These are phyloP conservation scores for Kodamaea plutei DNA, from an alignment of 1,139 yeast species.

Conservation along the genomic window DNA sequence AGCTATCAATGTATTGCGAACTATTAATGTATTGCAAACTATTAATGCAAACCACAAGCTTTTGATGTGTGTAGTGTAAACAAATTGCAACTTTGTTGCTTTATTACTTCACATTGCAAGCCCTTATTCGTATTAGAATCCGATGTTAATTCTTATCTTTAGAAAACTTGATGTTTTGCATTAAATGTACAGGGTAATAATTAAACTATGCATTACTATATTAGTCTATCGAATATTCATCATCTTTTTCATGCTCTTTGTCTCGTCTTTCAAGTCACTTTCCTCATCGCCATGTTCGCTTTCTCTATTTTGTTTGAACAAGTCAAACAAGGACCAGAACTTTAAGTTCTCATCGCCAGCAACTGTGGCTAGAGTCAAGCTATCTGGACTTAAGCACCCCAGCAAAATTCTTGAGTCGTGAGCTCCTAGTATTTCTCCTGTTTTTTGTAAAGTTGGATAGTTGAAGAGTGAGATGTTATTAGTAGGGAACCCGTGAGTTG, in stretches of 20 bases:
- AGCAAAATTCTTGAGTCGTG: conserved; percentile 87
- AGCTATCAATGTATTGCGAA: too few relatives aligned
- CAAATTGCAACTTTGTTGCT: too few relatives aligned
- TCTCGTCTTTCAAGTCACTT: conserved; percentile 14
- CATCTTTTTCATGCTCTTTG: conserved; percentile 16
- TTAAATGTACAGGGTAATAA: too few relatives aligned
- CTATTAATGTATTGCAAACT: too few relatives aligned
- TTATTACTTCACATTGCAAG: too few relatives aligned
- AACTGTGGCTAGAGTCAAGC: conserved; percentile 84
- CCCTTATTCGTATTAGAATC: too few relatives aligned
- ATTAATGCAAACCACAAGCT: too few relatives aligned
- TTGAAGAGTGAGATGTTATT: conserved; percentile 82
- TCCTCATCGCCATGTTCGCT: conserved; percentile 16
- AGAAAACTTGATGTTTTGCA: too few relatives aligned
- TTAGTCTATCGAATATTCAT: conserved; percentile 16
- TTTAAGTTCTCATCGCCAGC: conserved; percentile 96
- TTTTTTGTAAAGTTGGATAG: conserved; percentile 81
- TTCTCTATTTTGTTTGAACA: conserved; percentile 31
- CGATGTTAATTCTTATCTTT: too few relatives aligned
- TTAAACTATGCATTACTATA: too few relatives aligned
- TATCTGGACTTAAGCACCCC: conserved; percentile 87
- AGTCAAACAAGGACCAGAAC: conserved; percentile 89
- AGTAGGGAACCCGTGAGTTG: conserved; percentile 92
- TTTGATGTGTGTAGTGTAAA: too few relatives aligned
- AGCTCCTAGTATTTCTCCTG: conserved; percentile 82